Evolutionary conservation across 2,329 filamentous ascomycete species (phyloP), one percentile per base, ranked within the genome.

Genomic region (Alternaria ethzedia): DNA sequence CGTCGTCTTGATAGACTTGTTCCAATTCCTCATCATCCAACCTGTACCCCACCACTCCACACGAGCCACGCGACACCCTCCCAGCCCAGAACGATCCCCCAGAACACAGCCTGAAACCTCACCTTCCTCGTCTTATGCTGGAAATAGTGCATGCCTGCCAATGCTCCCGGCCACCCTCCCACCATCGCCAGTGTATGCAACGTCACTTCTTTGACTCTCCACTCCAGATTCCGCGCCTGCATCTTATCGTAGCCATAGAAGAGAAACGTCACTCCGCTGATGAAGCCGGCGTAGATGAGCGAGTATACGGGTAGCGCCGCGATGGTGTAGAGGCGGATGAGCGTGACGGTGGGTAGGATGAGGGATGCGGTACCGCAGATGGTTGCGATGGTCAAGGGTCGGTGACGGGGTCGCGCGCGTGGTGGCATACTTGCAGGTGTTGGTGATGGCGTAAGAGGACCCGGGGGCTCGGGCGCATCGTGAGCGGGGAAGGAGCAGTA

Each of bases 271-370:
- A 72, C 28, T 1, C 61, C 47, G 51, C 73, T 78, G 4, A 76
- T 47, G 1, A 61, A 21, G 45, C 66, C 54, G 1, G 65, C 70
- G 51, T 73, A 79, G 4, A 61, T 45, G 17, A 70, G 8, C 0
- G 72, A 70, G 3, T 69, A 49, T 0, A 70, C 10, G 1, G 71
- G 50, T 7, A 63, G 70, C 3, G 63, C 64, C 36, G 71, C 66
- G 47, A 51, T 23, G 10, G 59, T 36, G 57, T 69, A 70, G 6
- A 75, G 54, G 76, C 79, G 60, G 78, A 84, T 10, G 81, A 86
- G 63, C 80, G 84, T 66, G 84, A 87, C 20, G 83, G 87, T 41
- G 83, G 87, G 60, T 84, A 91, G 56, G 77, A 88, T 23, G 83
- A 90, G 63, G 4, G 75, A 72, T 15, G 60, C 57, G 8, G 66